These are phyloP conservation scores for Candida koratica DNA, from an alignment of 805 yeast species.

Conservation along the genomic window DNA sequence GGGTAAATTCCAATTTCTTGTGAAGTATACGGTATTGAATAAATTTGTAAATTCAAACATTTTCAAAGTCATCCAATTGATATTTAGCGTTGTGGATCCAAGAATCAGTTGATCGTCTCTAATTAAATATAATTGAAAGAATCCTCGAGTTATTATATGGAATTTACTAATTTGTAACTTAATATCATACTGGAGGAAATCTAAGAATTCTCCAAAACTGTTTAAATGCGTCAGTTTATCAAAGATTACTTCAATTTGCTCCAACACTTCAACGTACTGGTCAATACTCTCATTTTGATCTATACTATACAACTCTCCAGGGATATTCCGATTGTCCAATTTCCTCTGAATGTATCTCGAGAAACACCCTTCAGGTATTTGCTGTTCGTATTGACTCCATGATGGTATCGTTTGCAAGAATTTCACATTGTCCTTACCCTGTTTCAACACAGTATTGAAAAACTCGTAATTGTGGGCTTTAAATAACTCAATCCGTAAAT, in stretches of 20 bases:
- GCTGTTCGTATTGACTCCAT: slow-evolving; percentile 2
- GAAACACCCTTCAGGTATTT: slow-evolving; percentile 23
- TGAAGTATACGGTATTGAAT: slow-evolving; percentile 13
- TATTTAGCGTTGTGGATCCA: slow-evolving; percentile 36
- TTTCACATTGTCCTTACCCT: slow-evolving; percentile 15
- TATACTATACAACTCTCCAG: slow-evolving; percentile 27
- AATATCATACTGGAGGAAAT: slow-evolving; percentile 27
- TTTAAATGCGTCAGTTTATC: slow-evolving; percentile 16
- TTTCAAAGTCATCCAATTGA: slow-evolving; percentile 24
- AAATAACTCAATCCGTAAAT: slow-evolving; percentile 12
- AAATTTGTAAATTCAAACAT: slow-evolving; percentile 41
- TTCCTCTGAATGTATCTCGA: slow-evolving; percentile 37
- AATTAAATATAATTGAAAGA: slow-evolving; percentile 57
- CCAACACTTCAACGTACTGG: slow-evolving; percentile 19
- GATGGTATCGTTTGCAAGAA: slow-evolving; percentile 6
- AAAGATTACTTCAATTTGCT: slow-evolving; percentile 19
- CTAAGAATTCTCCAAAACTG: slow-evolving; percentile 23
- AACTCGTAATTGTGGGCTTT: slow-evolving; percentile 5
- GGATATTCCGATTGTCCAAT: slow-evolving; percentile 35
- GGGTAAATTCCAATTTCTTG: slow-evolving; percentile 14
- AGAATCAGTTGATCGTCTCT: slow-evolving; percentile 59
- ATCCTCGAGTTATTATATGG: slow-evolving; percentile 56
- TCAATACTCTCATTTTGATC: slow-evolving; percentile 20
- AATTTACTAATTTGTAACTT: slow-evolving; percentile 18
- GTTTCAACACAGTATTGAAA: slow-evolving; percentile 17